Evolutionary conservation across 1,139 yeast species (phyloP), one percentile per base, ranked within the genome.

Genomic region (Schizosaccharomyces versatilis): DNA sequence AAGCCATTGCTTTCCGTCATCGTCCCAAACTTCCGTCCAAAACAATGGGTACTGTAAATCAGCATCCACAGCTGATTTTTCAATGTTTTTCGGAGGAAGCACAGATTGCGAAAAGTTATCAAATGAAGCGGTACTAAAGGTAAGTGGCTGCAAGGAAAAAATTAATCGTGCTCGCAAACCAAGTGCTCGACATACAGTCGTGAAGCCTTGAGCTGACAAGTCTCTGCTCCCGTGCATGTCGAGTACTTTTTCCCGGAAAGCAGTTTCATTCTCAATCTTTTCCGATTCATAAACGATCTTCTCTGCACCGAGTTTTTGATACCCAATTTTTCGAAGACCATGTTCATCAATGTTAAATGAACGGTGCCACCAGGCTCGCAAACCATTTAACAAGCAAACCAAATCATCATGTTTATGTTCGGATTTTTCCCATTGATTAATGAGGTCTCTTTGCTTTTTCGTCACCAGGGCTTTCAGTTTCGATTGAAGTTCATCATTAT

Each of bases 11-110:
- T 77, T 67, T 58, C 40, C 39, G 6, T 74, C 77, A 54, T 74
- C 74, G 65, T 88, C 90, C 94, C 94, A 90, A 0, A 84, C 95
- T 65, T 90, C 98, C 17, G 79, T 80, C 98, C 98, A 90, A 63
- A 81, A 85, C 0, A 85, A 72, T 0, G 97, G 97, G 62, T 70
- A 80, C 6, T 65, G 63, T 0, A 77, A 68, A 19, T 52, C 58
- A 7, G 19, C 52, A 15, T 49, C 52, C n/a, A 38, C n/a, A 10
- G 41, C 36, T 8, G 24, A 38, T 19, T 40, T 14, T 32, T 48
- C 42, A 10, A 40, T 48, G 9, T 41, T 32, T 17, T 40, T 53
- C 5, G 42, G 47, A 14, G 41, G 19, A 7, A 44, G 49, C 6
- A 32, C 38, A 44, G 19, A 36, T 19, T 8, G 38, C 19, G 49